Evolutionary conservation across 2,329 filamentous ascomycete genomes (phyloP), one percentile per base, ranked within the genome.

Genomic region (Ophiosphaerella korrae): DNA sequence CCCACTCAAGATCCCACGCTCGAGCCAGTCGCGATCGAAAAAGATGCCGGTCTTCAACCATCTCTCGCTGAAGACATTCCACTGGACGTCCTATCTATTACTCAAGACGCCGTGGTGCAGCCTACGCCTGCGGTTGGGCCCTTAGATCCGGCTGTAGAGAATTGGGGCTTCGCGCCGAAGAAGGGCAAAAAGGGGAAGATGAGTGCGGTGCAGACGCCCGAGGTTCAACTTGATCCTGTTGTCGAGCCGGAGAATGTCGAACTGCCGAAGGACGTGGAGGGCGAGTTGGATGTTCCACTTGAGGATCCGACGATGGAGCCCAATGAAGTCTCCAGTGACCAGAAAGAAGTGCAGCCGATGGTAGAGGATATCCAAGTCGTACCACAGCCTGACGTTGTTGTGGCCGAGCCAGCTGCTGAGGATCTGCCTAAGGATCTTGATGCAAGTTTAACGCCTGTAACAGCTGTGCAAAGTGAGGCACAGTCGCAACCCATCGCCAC

Each of bases 181-280:
- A 67, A 65, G 38, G 40, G 47, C 39, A 65, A 64, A 44, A 67
- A 64, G 48, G 44, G 32, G 43, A 62, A 63, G 48, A 60, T 57
- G 49, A 64, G 50, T 23, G 56, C 50, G 26, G 18, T 46, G 5
- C 44, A 53, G n/a, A 58, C 50, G 6, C 53, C 50, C 5, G 48
- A 49, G 12, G 23, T 40, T 23, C 52, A 56, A 18, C 11, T 45
- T 32, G 35, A 41, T 12, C 26, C 31, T 21, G 12, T 32, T 13
- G 12, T 31, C 14, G 37, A 46, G 35, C 14, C 18, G 9, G 44
- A 53, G 44, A 23, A 43, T 13, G 16, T 45, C 26, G 16, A 34
- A 16, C 36, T 46, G 23, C 44, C 44, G 12, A 37, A 46, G 11
- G 44, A 32, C 2, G 12, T 33, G 23, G 36, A 40, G 16, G 36